Evolutionary conservation across 2,329 filamentous ascomycete genomes (phyloP).

Genomic region (Domatiomyces catenatus): DNA sequence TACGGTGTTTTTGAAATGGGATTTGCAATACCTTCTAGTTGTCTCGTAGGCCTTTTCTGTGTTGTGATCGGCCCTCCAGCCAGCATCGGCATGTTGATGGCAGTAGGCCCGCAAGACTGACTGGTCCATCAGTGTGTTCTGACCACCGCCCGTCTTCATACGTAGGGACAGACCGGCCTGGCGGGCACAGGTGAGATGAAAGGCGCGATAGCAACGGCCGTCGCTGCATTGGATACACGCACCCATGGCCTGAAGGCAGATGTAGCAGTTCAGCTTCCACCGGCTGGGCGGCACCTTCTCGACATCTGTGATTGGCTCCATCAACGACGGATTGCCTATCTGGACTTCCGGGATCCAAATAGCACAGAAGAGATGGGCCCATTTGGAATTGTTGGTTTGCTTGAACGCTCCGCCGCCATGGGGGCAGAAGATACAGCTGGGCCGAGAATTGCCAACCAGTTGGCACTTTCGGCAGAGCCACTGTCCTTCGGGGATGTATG

Average conservation of each 20-base stretch:
- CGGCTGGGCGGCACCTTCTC: constrained; percentile 91
- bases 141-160: constrained; percentile 86
- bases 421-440: constrained; percentile 94
- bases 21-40: constrained; percentile 77
- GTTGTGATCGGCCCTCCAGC: constrained; percentile 75
- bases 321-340: constrained; percentile 87
- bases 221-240: constrained; percentile 97
- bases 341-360: constrained; percentile 98
- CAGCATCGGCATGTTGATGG: constrained; percentile 80
- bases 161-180: constrained; percentile 76
- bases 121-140: constrained; percentile 60
- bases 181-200: constrained; percentile 90
- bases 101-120: constrained; percentile 87
- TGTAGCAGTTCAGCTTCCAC: constrained; percentile 90
- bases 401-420: constrained; percentile 98
- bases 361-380: constrained; percentile 89
- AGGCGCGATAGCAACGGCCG: constrained; percentile 91
- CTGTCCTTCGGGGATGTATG: constrained; percentile 95
- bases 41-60: constrained; percentile 66
- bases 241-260: constrained; percentile 94
- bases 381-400: constrained; percentile 89
- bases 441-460: constrained; percentile 78
- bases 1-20: constrained; percentile 70
- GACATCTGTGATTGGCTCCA: constrained; percentile 96
- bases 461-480: constrained; percentile 97